Evolutionary conservation across 371 early-diverging fungal genomes (phyloP).

Genomic region (Mucor irregularis): DNA sequence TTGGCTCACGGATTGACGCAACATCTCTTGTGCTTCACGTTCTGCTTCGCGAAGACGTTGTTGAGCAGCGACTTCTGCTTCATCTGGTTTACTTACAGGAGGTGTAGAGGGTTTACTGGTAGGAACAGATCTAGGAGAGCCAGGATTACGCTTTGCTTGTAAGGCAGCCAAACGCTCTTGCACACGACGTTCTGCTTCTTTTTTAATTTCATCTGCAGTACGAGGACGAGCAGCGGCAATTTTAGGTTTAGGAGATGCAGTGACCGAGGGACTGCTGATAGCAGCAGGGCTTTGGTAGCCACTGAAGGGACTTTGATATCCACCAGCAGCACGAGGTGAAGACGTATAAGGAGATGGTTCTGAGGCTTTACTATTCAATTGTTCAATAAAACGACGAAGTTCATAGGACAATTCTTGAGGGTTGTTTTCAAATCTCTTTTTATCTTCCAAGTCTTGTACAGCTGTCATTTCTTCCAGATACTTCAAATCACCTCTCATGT

Average conservation of each 20-base stretch:
- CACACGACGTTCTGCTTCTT: constrained; percentile 56
- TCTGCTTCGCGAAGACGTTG: constrained; percentile 40
- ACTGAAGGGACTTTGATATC: background rate
- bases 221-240: constrained; percentile 37
- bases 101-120: constrained; percentile 4
- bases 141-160: constrained; percentile 35
- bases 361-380: constrained; percentile 29
- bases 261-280: background rate
- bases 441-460: constrained; percentile 32
- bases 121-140: constrained; percentile 6
- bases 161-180: constrained; percentile 53
- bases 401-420: constrained; percentile 47
- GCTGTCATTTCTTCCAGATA: constrained; percentile 32
- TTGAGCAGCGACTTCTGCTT: constrained; percentile 41
- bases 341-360: constrained; percentile 7
- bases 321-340: background rate
- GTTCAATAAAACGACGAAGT: constrained; percentile 46
- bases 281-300: constrained; percentile 21
- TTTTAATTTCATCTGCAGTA: constrained; percentile 54
- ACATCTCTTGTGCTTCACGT: constrained; percentile 34
- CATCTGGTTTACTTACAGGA: constrained; percentile 30
- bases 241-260: constrained; percentile 9
- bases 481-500: constrained; percentile 41
- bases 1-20: constrained; percentile 26
- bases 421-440: constrained; percentile 46